Base-by-base conservation (phyloP, 192 early-diverging fungal genomes). In the Diversispora epigaea region DNA sequence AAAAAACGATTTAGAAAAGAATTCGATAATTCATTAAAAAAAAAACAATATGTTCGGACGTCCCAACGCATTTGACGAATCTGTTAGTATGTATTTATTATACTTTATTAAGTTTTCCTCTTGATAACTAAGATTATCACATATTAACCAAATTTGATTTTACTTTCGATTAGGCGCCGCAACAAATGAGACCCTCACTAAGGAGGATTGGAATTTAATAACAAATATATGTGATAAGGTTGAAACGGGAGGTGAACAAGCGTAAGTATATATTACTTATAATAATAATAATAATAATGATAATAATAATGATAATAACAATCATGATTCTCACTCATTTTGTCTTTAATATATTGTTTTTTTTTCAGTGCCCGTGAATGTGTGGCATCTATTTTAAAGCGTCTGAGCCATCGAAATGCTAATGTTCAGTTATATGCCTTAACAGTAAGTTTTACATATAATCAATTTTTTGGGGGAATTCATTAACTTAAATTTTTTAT, bases 201-300 rank as follows among this genome's bases (percentile, higher is more conserved):
- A 89, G 50, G 98, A 99, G 83, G 93, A 99, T 85, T 99, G 96
- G 96, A 87, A 88, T 64, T 82, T 91, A 61, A 92, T 93, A 64
- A 84, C 91, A 64, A 84, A 82, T 71, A 87, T 95, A 32, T 90
- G 89, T 73, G 92, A 94, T 77, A 86, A 87, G 25, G 88, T 92
- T 10, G 75, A 81, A 40, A 77, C 76, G 54, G 79, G 80, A 32
- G 77, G 81, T 61, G 81, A 83, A 14, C 84, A 87, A 41, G 72
- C 79, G 87, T 88, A 83, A 67, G 66, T 50, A 19, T 3, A 17
- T 25, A 5, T 54, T 77, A 32, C 25, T 32, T 32, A 32, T 32
- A 32, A 32, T 32, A 32, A 32, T 32, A 32, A 32, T 32, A 32
- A 32, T 32, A 32, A 32, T 32, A 32, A 32, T 32, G 2, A 32